Percentiles rank a stretch among this genome's conserved stretches.
Conservation (phyloP, 2,329 filamentous ascomycete genomes). For the Penicillium sp. region DNA sequence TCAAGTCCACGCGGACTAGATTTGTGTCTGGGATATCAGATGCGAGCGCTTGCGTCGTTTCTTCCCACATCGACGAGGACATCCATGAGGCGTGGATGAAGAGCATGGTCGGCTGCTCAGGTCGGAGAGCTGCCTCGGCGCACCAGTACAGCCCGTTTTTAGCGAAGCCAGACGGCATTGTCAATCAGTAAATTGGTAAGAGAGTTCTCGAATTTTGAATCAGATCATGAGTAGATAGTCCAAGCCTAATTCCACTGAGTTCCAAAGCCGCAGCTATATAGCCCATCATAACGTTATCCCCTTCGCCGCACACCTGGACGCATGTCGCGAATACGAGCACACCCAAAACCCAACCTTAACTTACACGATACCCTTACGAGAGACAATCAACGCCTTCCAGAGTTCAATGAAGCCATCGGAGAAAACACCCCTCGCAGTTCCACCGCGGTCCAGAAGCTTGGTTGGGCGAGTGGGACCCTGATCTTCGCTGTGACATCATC, state of each 20-base stretch:
- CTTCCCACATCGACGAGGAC: conserved; percentile 11
- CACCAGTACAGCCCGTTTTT: conserved; percentile 9
- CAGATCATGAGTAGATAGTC: neutral
- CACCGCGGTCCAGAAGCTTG: neutral
- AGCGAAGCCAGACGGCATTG: conserved; percentile 8
- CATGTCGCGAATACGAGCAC: neutral
- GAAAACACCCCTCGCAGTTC: neutral
- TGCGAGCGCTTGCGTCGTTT: neutral
- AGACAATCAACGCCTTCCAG: too few species aligned
- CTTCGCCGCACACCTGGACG: neutral
- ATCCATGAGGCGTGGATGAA: conserved; percentile 17
- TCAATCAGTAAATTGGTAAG: neutral
- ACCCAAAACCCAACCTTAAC: neutral
- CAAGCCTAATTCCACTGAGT: neutral
- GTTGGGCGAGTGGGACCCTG: neutral
- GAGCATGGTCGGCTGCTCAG: neutral
- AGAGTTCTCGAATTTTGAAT: neutral
- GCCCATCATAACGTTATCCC: neutral
- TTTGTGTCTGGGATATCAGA: neutral
- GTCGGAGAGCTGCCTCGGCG: neutral
- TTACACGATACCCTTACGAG: too few species aligned
- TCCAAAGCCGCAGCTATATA: neutral
- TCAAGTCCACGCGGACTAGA: neutral
- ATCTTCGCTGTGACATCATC: conserved; percentile 4
- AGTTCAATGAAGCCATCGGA: neutral